These are phyloP conservation scores for Penicillium sp. DNA, from an alignment of 2,329 filamentous ascomycete genomes.

Conservation along the genomic window DNA sequence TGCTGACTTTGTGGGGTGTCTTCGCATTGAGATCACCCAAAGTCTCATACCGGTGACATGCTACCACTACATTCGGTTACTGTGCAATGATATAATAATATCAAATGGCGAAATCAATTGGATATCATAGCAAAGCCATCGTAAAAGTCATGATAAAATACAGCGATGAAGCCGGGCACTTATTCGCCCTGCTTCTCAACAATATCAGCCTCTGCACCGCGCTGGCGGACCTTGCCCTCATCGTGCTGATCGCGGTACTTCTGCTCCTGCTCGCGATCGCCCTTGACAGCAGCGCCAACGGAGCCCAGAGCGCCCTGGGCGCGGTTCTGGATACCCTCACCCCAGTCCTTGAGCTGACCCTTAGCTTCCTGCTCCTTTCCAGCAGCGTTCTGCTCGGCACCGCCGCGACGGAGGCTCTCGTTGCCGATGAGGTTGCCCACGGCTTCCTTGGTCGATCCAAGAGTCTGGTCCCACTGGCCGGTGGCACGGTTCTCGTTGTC, in stretches of 20 bases:
- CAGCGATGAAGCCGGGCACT: not conserved
- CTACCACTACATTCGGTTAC: no score
- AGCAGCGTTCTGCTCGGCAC: slow-evolving; percentile 74
- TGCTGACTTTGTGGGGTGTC: no score
- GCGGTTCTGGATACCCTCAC: slow-evolving; percentile 67
- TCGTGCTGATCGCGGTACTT: slow-evolving; percentile 73
- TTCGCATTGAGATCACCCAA: no score
- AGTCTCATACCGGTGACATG: no score
- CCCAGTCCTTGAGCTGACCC: slow-evolving; percentile 76
- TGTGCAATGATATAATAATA: not conserved
- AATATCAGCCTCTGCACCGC: slow-evolving; percentile 79
- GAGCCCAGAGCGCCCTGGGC: slow-evolving; percentile 71
- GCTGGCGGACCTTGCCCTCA: slow-evolving; percentile 78
- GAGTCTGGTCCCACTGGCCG: slow-evolving; percentile 83
- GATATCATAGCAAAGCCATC: slow-evolving; percentile 20
- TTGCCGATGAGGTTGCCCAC: slow-evolving; percentile 74
- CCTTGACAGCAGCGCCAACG: slow-evolving; percentile 71
- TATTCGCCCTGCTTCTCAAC: slow-evolving; percentile 56
- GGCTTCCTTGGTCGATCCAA: slow-evolving; percentile 83
- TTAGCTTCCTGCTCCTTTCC: slow-evolving; percentile 81
- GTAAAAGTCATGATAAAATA: slow-evolving; percentile 13
- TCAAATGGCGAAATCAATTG: slow-evolving; percentile 1
- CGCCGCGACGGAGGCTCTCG: slow-evolving; percentile 72
- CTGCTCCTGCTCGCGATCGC: slow-evolving; percentile 66
- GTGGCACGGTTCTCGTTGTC: slow-evolving; percentile 72